Percentiles rank a stretch among this genome's conserved stretches.
These are phyloP conservation scores for Hysterium pulicare DNA, from an alignment of 2,329 filamentous ascomycete species.

Conservation along the genomic window DNA sequence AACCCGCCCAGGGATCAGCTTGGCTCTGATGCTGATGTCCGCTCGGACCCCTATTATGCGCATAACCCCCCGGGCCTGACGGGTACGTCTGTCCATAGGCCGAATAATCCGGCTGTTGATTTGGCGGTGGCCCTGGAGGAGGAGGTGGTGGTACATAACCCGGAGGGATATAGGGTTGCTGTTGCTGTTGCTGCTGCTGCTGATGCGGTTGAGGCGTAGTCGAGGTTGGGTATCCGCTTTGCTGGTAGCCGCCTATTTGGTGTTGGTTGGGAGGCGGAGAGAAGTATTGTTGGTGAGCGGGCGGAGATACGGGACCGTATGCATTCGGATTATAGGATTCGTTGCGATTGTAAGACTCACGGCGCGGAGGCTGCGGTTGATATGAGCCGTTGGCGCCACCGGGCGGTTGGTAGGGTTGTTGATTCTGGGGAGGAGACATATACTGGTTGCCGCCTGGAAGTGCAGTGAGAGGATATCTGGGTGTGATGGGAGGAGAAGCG, in stretches of 20 bases:
- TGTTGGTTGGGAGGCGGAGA: conserved; percentile 42
- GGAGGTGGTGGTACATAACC: conserved; percentile 67
- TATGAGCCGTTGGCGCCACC: conserved; percentile 14
- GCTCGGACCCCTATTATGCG: conserved; percentile 44
- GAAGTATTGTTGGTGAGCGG: conserved; percentile 58
- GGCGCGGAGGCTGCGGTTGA: conserved; percentile 20
- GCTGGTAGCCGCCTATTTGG: conserved; percentile 24
- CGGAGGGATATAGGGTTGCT: conserved; percentile 51
- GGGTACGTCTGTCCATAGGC: conserved; percentile 37
- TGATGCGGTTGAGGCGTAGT: conserved; percentile 42
- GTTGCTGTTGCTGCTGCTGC: conserved; percentile 49
- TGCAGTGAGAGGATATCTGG: conserved; percentile 41
- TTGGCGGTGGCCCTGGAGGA: conserved; percentile 61
- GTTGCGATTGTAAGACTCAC: conserved; percentile 28
- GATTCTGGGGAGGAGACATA: conserved; percentile 24
- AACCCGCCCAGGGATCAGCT: conserved; percentile 66
- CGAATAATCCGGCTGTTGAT: conserved; percentile 52
- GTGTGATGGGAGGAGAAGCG: conserved; percentile 46
- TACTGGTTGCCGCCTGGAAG: conserved; percentile 26
- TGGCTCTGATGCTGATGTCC: conserved; percentile 39
- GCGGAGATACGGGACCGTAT: conserved; percentile 46
- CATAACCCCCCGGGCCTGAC: conserved; percentile 55
- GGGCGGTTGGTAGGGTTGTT: conserved; percentile 25
- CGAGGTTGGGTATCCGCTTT: conserved; percentile 47
- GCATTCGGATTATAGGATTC: conserved; percentile 46